Base-by-base conservation (phyloP, 306 rosid species). In the Cucurbita pepo region DNA sequence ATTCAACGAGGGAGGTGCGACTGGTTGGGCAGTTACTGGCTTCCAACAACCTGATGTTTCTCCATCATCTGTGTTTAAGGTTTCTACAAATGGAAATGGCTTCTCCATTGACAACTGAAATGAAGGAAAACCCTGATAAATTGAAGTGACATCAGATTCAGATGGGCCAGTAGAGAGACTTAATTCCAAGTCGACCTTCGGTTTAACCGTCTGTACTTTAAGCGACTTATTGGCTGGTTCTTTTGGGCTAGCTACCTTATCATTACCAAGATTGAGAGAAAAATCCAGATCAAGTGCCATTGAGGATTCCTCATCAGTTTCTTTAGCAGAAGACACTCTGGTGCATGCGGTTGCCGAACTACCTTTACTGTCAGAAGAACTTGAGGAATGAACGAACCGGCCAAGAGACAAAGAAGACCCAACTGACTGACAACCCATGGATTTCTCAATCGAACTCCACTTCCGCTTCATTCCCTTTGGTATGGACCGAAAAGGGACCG, bases 301-400 rank as follows among this genome's bases (percentile, higher is more conserved):
- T 3, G 96, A 88, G 37, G 97, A 85, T 82, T 88, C 95, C 76
- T 90, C 97, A 48, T 92, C 97, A 4, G 78, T 86, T 77, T 92
- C 96, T 85, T 92, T 90, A 66, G 89, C 88, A 34, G 97, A 92
- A 75, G 97, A 92, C 81, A 88, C 70, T 58, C 89, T 85, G 72
- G 95, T 83, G 91, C 96, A 88, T 77, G 87, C 96, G 43, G 92
- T 84, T 22, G 83, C 95, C 34, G 96, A 88, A 81, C 96, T 92
- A 34, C 92, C 97, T 82, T 92, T 90, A 83, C 97, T 92, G 82
- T 92, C 95, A 4, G 92, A 88, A 64, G 96, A 92, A 61, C 95
- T 86, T 37, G 96, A 53, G 52, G 97, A 82, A 67, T 54, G 86
- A 45, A 96, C 95, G 55, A 92, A 88, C 80, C 97, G 53, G 53